Evolutionary conservation across 2,329 filamentous ascomycete genomes (phyloP).

Genomic region (Chaetomiaceae sp.): DNA sequence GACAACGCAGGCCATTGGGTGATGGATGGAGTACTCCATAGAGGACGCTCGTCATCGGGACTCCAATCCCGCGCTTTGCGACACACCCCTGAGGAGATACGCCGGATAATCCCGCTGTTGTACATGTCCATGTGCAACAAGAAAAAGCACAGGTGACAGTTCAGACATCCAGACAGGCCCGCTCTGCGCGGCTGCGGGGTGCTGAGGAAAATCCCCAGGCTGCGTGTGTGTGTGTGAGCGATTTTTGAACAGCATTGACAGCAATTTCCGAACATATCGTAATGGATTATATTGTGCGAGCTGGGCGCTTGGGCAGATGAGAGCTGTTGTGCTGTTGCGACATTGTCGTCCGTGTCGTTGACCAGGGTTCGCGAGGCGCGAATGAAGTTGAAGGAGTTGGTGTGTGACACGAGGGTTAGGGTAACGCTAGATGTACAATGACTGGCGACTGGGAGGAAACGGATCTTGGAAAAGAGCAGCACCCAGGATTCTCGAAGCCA

Average conservation of each 20-base stretch:
- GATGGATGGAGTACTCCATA: too few relatives aligned
- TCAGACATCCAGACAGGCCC: too few relatives aligned
- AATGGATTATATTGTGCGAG: constrained; percentile 8
- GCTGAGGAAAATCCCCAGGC: too few relatives aligned
- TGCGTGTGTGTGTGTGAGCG: too few relatives aligned
- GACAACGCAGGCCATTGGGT: constrained; percentile 19
- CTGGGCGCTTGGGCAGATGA: constrained; percentile 21
- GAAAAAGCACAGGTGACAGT: too few relatives aligned
- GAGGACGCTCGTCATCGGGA: not conserved
- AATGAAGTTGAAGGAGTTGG: not conserved
- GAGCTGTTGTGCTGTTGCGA: constrained; percentile 14
- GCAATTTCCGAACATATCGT: not conserved
- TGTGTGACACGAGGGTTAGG: too few relatives aligned
- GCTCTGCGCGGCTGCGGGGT: too few relatives aligned
- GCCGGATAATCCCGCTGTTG: constrained; percentile 22
- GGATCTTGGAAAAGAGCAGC: too few relatives aligned
- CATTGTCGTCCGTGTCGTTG: constrained; percentile 21
- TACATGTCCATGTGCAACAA: constrained; percentile 8
- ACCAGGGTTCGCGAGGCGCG: constrained; percentile 17
- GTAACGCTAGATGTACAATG: too few relatives aligned
- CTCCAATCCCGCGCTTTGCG: constrained; percentile 17
- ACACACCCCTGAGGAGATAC: not conserved
- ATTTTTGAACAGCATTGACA: constrained; percentile 7
- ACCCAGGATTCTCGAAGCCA: too few relatives aligned
- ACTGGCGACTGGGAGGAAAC: too few relatives aligned